These are phyloP conservation scores for Acarospora socialis DNA, from an alignment of 2,329 filamentous ascomycete genomes.

Conservation along the genomic window DNA sequence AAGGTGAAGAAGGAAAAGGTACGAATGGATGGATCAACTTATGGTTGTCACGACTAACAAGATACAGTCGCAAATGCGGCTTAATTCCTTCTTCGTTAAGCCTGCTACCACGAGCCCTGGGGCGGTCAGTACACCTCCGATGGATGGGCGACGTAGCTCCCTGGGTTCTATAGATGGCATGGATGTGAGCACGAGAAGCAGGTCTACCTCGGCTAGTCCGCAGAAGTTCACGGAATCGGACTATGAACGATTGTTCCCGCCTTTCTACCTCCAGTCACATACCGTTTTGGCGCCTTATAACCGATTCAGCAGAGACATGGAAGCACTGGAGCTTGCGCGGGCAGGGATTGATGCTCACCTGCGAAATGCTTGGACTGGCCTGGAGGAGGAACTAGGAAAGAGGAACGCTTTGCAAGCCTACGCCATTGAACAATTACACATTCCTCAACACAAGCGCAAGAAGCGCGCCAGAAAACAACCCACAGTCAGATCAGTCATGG, in stretches of 20 bases:
- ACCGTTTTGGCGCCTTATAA: slow-evolving; percentile 51
- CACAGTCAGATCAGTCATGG: slow-evolving; percentile 48
- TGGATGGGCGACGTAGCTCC: slow-evolving; percentile 10
- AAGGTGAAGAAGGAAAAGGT: slow-evolving; percentile 33
- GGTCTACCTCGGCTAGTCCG: slow-evolving; percentile 13
- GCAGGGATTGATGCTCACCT: slow-evolving; percentile 34
- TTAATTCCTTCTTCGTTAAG: slow-evolving; percentile 37
- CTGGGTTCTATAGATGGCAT: slow-evolving; percentile 1
- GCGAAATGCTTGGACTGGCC: slow-evolving; percentile 20
- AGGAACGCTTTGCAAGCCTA: too few relatives aligned
- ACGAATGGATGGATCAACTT: slow-evolving; percentile 10
- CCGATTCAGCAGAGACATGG: slow-evolving; percentile 43
- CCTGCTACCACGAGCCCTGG: slow-evolving; percentile 21
- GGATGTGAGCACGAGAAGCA: slow-evolving; percentile 14
- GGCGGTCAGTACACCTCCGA: slow-evolving; percentile 11
- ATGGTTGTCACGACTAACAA: slow-evolving; percentile 17
- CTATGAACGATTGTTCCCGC: slow-evolving; percentile 60
- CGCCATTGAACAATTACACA: slow-evolving; percentile 12
- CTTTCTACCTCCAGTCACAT: slow-evolving; percentile 64
- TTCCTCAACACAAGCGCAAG: slow-evolving; percentile 12
- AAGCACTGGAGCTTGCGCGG: slow-evolving; percentile 40
- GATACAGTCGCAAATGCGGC: slow-evolving; percentile 33
- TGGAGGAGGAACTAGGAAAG: slow-evolving; percentile 9
- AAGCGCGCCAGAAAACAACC: slow-evolving; percentile 11
- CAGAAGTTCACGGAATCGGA: slow-evolving; percentile 26